Percentiles rank a stretch among this genome's conserved stretches.
These are phyloP conservation scores for Eimeria praecox DNA, from an alignment of 169 alveolate genomes.

Conservation along the genomic window DNA sequence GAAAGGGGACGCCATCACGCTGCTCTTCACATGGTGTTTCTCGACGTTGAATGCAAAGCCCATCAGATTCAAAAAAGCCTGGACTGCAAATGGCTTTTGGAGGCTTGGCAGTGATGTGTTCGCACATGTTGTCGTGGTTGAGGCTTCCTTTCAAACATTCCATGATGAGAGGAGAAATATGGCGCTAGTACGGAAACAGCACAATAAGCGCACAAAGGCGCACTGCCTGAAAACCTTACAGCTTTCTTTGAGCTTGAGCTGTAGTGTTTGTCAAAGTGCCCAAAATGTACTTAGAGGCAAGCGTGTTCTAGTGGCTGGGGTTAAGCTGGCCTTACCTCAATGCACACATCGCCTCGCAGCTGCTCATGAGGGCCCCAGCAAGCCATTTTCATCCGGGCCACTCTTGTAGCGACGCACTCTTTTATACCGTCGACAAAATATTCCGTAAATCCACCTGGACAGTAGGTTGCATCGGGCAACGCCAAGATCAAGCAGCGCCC, in stretches of 20 bases:
- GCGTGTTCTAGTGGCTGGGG: too few relatives aligned
- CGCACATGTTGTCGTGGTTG: constrained; percentile 16
- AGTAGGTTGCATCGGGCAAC: constrained; percentile 10
- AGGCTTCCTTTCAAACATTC: constrained; percentile 53
- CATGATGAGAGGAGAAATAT: background rate
- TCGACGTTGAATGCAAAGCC: constrained; percentile 28
- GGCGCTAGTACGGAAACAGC: constrained; percentile 15
- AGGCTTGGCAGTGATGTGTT: background rate
- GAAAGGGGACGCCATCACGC: background rate
- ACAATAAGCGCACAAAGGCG: background rate
- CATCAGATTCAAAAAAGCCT: constrained; percentile 28
- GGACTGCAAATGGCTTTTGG: constrained; percentile 59
- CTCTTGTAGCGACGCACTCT: constrained; percentile 52
- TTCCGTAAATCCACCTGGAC: constrained; percentile 56
- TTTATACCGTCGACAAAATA: constrained; percentile 20
- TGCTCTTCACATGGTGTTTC: background rate
- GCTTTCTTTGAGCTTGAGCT: background rate
- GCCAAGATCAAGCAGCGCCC: constrained; percentile 30
- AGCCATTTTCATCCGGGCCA: constrained; percentile 57
- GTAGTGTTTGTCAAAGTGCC: background rate
- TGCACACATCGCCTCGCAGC: constrained; percentile 32
- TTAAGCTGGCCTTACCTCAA: constrained; percentile 20
- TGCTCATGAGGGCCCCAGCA: constrained; percentile 59
- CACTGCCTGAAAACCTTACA: background rate
- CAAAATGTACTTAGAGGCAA: background rate